Base-by-base conservation (phyloP, 2,329 filamentous ascomycete species). In the Tolypocladium tropicale region DNA sequence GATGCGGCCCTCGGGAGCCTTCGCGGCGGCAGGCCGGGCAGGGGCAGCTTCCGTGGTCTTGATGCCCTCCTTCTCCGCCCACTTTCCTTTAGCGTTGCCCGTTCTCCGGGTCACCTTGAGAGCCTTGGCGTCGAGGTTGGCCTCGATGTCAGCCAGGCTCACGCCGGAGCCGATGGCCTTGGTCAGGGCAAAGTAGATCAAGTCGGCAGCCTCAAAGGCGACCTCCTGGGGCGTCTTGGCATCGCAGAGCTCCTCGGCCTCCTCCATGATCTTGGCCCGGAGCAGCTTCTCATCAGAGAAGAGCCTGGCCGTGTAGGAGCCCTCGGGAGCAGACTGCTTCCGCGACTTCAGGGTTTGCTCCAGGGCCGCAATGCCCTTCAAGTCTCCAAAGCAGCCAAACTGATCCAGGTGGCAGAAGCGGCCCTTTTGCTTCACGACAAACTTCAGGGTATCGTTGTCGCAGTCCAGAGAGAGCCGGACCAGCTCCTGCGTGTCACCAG, bases 201-300 rank as follows among this genome's bases (percentile, higher is more conserved):
- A 76, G 68, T 99, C 94, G 0, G 94, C 94, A 10, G 94, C 91
- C 72, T 99, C 94, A 60, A 95, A 95, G 2, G 94, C 90, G 59
- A 96, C 82, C 16, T 97, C 89, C 60, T 92, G 80, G 58, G 89
- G 88, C 0, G 84, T 86, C 62, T 84, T 85, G 18, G 94, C 93
- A 61, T 94, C 85, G 67, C 93, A 96, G 46, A 99, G 80, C 74
- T 99, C 94, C 67, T 95, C 89, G 0, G 94, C 94, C 71, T 99
- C 94, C 72, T 99, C 94, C 85, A 97, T 95, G 56, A 99, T 96
- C 79, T 99, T 99, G 3, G 94, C 94, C 48, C 89, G 82, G 55
- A 96, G 75, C 55, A 99, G 80, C 70, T 95, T 92, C 63, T 90
- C 83, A 61, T 99, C 94, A 21, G 87, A 92, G 77, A 97, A 99